Conservation (phyloP, 2,329 filamentous ascomycete genomes). For the Zymoseptoria tritici region DNA sequence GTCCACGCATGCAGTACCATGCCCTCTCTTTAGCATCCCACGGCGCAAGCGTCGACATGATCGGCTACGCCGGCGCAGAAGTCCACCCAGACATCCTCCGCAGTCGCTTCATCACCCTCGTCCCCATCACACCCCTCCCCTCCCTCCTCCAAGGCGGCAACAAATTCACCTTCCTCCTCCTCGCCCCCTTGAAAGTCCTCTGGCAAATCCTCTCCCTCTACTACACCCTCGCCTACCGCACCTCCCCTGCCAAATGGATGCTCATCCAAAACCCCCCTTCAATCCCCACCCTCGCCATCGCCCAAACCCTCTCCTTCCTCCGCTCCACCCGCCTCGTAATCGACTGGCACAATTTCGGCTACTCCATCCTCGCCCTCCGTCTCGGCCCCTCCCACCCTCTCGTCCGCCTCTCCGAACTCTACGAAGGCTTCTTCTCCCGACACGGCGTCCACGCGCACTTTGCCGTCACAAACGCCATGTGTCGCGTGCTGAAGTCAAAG, state of each 20-base stretch:
- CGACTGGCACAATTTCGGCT: constrained; percentile 99
- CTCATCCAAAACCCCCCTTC: constrained; percentile 90
- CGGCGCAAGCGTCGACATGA: constrained; percentile 70
- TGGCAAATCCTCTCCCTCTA: constrained; percentile 72
- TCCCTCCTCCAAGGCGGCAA: constrained; percentile 57
- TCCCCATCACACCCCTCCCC: constrained; percentile 63
- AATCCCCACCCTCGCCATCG: constrained; percentile 78
- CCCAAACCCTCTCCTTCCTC: constrained; percentile 62
- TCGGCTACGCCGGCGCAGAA: constrained; percentile 83
- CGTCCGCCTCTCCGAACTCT: constrained; percentile 67
- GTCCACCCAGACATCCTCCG: constrained; percentile 69
- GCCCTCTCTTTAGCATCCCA: constrained; percentile 82
- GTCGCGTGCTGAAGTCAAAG: constrained; percentile 58
- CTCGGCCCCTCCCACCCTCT: constrained; percentile 60
- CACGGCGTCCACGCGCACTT: constrained; percentile 56
- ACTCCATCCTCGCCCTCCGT: constrained; percentile 74
- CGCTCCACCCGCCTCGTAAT: constrained; percentile 78
- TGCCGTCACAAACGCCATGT: constrained; percentile 87
- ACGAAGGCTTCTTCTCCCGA: constrained; percentile 71
- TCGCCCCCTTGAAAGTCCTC: constrained; percentile 76
- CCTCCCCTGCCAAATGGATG: constrained; percentile 72
- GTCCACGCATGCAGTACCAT: constrained; percentile 98
- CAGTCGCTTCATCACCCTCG: constrained; percentile 62
- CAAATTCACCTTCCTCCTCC: constrained; percentile 66
- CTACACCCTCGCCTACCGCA: constrained; percentile 62